phyloP scores from a whole-genome alignment of 257 asterid species.

The Primulina huaijiensis region DNA sequence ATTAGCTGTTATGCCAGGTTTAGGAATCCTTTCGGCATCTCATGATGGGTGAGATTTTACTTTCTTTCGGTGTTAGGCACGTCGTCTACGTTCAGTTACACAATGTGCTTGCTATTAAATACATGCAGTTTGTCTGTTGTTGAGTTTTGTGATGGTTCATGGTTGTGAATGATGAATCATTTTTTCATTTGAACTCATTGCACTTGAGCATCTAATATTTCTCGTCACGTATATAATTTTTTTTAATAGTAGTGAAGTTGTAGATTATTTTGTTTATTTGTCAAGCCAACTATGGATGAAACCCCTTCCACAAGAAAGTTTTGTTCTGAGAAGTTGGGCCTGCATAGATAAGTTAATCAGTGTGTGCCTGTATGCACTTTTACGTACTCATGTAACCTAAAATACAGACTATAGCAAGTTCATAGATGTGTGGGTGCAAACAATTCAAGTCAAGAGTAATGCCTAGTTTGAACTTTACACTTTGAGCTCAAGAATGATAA shows the following conservation, averaged over 20 bases:
- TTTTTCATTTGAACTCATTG: background rate
- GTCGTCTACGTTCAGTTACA: background rate
- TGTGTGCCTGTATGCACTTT: background rate
- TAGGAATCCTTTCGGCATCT: constrained; percentile 92
- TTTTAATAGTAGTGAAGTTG: background rate
- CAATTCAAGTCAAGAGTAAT: background rate
- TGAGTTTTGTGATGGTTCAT: constrained; percentile 6
- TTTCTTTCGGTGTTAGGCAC: constrained; percentile 7
- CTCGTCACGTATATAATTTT: background rate
- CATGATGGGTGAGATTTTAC: constrained; percentile 79
- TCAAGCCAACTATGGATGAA: background rate
- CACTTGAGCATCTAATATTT: background rate
- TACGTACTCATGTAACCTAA: background rate
- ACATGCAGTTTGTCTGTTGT: constrained; percentile 7
- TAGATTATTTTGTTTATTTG: background rate
- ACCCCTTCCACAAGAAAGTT: background rate
- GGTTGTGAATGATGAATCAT: background rate
- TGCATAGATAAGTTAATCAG: background rate
- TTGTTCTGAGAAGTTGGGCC: background rate
- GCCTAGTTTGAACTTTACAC: background rate
- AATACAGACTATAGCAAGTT: background rate
- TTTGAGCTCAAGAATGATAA: background rate
- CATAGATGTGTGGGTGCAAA: background rate
- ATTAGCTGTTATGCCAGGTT: constrained; percentile 71
- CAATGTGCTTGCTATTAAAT: constrained; percentile 17